phyloP scores from a whole-genome alignment of 768 basidiomycete species.

The Neoboletus subvelutipes region DNA sequence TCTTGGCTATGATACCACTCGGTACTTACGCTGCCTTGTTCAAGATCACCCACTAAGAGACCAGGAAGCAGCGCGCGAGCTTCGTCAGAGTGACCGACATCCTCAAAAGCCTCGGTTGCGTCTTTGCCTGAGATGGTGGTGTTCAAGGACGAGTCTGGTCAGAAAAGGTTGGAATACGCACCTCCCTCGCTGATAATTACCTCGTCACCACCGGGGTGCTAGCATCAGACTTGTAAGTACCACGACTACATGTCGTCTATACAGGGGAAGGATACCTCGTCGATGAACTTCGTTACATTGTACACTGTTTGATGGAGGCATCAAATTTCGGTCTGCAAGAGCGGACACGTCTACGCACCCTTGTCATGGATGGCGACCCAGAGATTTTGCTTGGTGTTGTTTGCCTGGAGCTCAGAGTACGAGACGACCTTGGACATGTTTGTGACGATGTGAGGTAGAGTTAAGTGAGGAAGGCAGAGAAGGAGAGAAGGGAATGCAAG shows the following conservation, averaged over 20 bases:
- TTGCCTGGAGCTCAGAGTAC: slow-evolving; percentile 72
- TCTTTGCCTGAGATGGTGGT: slow-evolving; percentile 67
- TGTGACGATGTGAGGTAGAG: slow-evolving; percentile 5
- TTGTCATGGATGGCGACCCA: slow-evolving; percentile 85
- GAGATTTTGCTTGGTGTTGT: slow-evolving; percentile 72
- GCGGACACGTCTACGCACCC: slow-evolving; percentile 43
- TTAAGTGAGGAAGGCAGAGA: slow-evolving; percentile 13
- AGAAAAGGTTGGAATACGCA: slow-evolving; percentile 41
- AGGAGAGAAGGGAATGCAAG: slow-evolving; percentile 5
- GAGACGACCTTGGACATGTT: slow-evolving; percentile 55
- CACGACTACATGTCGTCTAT: background rate
- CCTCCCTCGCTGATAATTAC: slow-evolving; percentile 92
- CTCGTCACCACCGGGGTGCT: slow-evolving; percentile 99
- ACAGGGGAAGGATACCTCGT: slow-evolving; percentile 62
- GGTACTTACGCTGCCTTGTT: slow-evolving; percentile 59
- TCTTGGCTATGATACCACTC: background rate
- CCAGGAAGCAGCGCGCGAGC: slow-evolving; percentile 80
- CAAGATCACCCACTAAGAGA: slow-evolving; percentile 83
- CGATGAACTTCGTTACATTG: slow-evolving; percentile 89
- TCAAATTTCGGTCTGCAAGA: slow-evolving; percentile 1
- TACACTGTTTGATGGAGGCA: slow-evolving; percentile 59
- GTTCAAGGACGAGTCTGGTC: background rate
- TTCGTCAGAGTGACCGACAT: slow-evolving; percentile 99
- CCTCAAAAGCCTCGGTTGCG: slow-evolving; percentile 98
- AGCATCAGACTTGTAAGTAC: slow-evolving; percentile 11